Evolutionary conservation across 2,329 filamentous ascomycete genomes (phyloP), one percentile per base, ranked within the genome.

Genomic region (Cercospora nicotianae): DNA sequence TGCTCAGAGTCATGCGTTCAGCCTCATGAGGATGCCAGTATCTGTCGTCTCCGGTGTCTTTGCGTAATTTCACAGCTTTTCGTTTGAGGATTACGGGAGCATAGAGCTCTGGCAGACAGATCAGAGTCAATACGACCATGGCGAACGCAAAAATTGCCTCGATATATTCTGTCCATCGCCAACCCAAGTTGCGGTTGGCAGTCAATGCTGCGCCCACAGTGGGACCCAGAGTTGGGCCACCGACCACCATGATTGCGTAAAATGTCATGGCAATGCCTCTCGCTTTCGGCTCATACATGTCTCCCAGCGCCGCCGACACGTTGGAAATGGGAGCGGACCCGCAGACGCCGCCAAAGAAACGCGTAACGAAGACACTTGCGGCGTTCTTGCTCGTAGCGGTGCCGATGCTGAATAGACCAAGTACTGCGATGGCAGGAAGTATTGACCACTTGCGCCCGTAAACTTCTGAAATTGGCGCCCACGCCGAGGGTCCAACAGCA

Each of bases 11-110:
- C 33, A 85, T 74, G 64, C 81, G 80, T 58, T 81, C 72, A 3
- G 78, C 71, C 61, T 84, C 82, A 64, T 84, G 82, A 0, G 82
- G 81, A 69, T 84, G 82, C 69, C 80, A 83, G 63, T 80, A 80
- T 16, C 76, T 72, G 1, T 74, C 18, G 65, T 83, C 78, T 33
- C 77, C 79, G 9, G 77, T 80, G 42, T 79, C 72, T 30, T 79
- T 79, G 6, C 81, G 79, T 18, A 82, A 64, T 16, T 67, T 63
- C 45, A 76, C 71, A 1, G 81, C 81, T 65, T 81, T 82, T 3
- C 75, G 73, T 63, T 80, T 79, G 2, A 83, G 71, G 0, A 83
- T 72, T 0, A 81, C 77, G 2, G 78, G 79, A 1, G 75, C 72
- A 63, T 81, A 83, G 16, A 80, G 72, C 70, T 83, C 81, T 0